These are phyloP conservation scores for Physcomitrellopsis africana DNA, from an alignment of 225 moss, liverwort and hornwort species.

Conservation along the genomic window DNA sequence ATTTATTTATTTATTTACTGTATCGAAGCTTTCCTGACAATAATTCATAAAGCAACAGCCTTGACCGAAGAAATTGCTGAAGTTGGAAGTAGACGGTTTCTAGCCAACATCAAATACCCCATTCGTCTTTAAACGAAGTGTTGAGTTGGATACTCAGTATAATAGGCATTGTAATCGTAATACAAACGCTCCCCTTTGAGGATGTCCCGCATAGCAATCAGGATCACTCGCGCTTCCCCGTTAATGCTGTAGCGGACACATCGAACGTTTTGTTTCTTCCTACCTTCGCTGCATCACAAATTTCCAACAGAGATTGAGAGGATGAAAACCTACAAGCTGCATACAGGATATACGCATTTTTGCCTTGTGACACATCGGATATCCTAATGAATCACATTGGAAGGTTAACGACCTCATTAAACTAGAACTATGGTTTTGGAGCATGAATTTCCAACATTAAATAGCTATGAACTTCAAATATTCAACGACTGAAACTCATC, in stretches of 20 bases:
- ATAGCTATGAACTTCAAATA: no score
- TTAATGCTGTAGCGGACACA: constrained; percentile 85
- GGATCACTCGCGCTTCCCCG: constrained; percentile 75
- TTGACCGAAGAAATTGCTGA: constrained; percentile 11
- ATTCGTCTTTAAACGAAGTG: constrained; percentile 67
- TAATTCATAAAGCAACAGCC: constrained; percentile 14
- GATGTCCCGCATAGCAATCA: constrained; percentile 89
- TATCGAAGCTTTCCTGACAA: constrained; percentile 23
- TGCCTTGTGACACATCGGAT: no score
- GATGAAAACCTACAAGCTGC: no score
- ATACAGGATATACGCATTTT: no score
- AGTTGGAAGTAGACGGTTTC: constrained; percentile 27
- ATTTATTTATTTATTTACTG: background rate
- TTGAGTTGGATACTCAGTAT: constrained; percentile 82
- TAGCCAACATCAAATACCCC: constrained; percentile 26
- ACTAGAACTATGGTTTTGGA: no score
- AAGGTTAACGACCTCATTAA: no score
- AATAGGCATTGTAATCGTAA: constrained; percentile 91
- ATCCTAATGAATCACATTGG: no score
- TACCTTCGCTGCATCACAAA: constrained; percentile 74
- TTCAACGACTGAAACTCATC: no score
- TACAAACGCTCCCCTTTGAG: constrained; percentile 85
- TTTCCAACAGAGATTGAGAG: constrained; percentile 16
- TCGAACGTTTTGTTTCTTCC: constrained; percentile 83
- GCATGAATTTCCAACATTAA: no score